Evolutionary conservation across 495 filamentous ascomycete genomes (phyloP), one percentile per base, ranked within the genome.

Genomic region (Podospora appendiculata): DNA sequence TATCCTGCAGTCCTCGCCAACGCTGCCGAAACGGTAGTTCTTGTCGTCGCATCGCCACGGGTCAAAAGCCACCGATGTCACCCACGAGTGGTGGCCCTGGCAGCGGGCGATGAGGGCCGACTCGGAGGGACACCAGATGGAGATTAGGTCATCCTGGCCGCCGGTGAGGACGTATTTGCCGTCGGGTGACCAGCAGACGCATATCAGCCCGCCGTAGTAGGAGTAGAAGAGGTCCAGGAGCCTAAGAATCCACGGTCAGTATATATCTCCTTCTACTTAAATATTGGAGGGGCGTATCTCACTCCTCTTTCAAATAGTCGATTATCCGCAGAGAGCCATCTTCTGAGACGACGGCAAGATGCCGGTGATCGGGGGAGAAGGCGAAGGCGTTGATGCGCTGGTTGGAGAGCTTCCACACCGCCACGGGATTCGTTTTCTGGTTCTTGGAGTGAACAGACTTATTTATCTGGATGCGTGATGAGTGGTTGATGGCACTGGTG

Each of bases 171-270:
- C 84, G 70, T 96, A 98, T 64, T 93, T 90, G 53, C 91, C 92
- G 66, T 97, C 93, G 2, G 93, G 93, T 2, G 90, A 96, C 94
- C 94, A 98, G 71, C 89, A 94, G 9, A 96, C 89, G 62, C 89
- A 95, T 39, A 84, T 86, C 47, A 97, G 72, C 9, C 88, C 92
- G 44, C 94, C 93, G 60, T 96, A 98, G 70, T 96, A 97, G 52
- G 85, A 87, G 52, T 84, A 83, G 69, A 88, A 95, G 19, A 95
- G 69, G 59, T 95, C 89, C 40, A 91, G 72, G 10, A 96, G 76
- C 56, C 88, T 94, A 34, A 13, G 36, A 38, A 11, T 38, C 13
- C 13, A 4, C n/a, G 45, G 47, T 50, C 13, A 38, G 12, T 17
- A 43, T 25, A 25, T 25, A 25, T 44, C 39, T 0, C 8, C 32